Conservation (phyloP, 192 early-diverging fungal genomes). For the Piromyces finnis region DNA sequence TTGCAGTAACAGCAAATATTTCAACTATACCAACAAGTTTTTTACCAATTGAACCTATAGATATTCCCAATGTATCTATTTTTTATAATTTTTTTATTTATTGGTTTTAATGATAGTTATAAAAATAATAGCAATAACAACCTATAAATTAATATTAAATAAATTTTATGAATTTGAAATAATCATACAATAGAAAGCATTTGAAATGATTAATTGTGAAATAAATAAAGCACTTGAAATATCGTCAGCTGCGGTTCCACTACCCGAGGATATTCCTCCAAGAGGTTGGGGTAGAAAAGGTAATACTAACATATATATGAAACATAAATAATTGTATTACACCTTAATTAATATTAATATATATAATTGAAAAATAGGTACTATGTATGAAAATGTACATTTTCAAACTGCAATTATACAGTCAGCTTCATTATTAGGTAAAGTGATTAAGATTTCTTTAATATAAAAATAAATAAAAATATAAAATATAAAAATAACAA, state of each 20-base stretch:
- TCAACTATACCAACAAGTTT: neutral
- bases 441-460: neutral
- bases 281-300: neutral
- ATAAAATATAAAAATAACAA: too few species aligned
- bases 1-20: neutral
- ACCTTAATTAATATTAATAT: too few species aligned
- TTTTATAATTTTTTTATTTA: too few species aligned
- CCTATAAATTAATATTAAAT: neutral
- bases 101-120: too few species aligned
- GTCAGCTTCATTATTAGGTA: neutral
- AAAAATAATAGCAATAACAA: neutral
- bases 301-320: neutral
- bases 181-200: neutral
- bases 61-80: neutral
- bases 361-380: too few species aligned
- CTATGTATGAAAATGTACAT: neutral
- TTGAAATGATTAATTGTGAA: neutral
- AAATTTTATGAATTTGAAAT: too few species aligned
- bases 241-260: neutral
- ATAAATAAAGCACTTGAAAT: neutral
- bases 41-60: neutral
- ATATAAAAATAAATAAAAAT: too few species aligned
- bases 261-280: neutral
- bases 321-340: too few species aligned
- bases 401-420: neutral